Conservation (phyloP, 208 protist species). For the Trypanosoma theileri region DNA sequence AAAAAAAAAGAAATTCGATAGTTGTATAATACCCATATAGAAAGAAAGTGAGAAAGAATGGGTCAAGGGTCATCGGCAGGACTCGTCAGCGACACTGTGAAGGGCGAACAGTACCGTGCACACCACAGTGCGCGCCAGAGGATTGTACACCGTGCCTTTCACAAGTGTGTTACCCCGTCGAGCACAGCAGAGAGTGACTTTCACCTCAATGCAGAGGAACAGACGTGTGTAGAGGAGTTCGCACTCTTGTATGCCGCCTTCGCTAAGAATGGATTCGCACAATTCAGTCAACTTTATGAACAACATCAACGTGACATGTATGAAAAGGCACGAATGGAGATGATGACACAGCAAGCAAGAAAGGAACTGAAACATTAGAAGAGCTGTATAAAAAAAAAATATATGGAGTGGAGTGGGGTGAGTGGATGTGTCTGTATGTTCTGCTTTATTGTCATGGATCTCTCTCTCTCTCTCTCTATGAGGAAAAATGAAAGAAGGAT, state of each 20-base stretch:
- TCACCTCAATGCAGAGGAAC: constrained; percentile 52
- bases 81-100: constrained; percentile 66
- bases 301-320: constrained; percentile 74
- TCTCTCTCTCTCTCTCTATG: background rate
- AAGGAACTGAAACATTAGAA: constrained; percentile 60
- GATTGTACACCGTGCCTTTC: constrained; percentile 62
- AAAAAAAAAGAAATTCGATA: background rate
- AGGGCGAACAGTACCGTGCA: constrained; percentile 67
- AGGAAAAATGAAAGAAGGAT: constrained; percentile 3
- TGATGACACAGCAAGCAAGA: constrained; percentile 65
- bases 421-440: constrained; percentile 3
- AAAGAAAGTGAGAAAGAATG: constrained; percentile 32
- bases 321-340: constrained; percentile 53
- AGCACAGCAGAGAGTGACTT: constrained; percentile 47
- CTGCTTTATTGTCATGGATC: background rate
- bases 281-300: constrained; percentile 72
- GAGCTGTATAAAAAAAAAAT: background rate
- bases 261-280: constrained; percentile 56
- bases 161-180: constrained; percentile 72
- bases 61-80: constrained; percentile 58
- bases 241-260: constrained; percentile 73
- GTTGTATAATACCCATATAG: background rate
- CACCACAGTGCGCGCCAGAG: constrained; percentile 62
- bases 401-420: background rate
- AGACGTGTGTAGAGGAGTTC: constrained; percentile 80